Evolutionary conservation across 768 basidiomycete genomes (phyloP).

Genomic region (Inosperma sp.): DNA sequence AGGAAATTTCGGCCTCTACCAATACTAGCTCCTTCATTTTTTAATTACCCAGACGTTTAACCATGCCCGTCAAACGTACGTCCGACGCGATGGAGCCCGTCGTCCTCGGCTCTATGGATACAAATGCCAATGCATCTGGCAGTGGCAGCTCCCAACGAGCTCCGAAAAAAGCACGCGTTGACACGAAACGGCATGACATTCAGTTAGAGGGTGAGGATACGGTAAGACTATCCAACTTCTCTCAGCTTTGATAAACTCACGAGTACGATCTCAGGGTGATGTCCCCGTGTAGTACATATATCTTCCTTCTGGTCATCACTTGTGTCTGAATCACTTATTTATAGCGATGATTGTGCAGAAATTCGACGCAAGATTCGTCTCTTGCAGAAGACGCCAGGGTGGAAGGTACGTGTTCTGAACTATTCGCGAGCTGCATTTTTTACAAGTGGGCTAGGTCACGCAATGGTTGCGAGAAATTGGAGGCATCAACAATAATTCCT

Average conservation of each 20-base stretch:
- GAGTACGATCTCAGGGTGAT: conserved; percentile 1
- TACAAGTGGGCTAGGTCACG: conserved; percentile 31
- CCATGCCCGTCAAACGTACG: conserved; percentile 43
- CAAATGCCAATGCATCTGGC: conserved; percentile 16
- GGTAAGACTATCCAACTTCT: conserved; percentile 19
- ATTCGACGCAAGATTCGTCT: conserved; percentile 42
- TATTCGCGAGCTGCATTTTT: not conserved
- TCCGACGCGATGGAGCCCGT: conserved; percentile 28
- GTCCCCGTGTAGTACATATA: conserved; percentile 18
- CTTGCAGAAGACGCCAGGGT: conserved; percentile 38
- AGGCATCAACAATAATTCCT: conserved; percentile 43
- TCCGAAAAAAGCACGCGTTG: conserved; percentile 16
- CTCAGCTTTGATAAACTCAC: not conserved
- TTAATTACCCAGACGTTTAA: not conserved
- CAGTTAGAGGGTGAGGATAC: conserved; percentile 39
- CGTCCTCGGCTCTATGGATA: conserved; percentile 11
- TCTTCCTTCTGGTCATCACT: not conserved
- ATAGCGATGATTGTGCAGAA: conserved; percentile 43
- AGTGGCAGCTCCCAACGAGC: conserved; percentile 9
- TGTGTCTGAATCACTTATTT: not conserved
- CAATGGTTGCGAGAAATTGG: conserved; percentile 45
- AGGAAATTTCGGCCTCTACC: not conserved
- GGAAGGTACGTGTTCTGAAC: conserved; percentile 31
- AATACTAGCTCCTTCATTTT: not conserved
- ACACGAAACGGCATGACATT: conserved; percentile 34